Base-by-base conservation (phyloP, 192 early-diverging fungal genomes). In the Phycomyces nitens region DNA sequence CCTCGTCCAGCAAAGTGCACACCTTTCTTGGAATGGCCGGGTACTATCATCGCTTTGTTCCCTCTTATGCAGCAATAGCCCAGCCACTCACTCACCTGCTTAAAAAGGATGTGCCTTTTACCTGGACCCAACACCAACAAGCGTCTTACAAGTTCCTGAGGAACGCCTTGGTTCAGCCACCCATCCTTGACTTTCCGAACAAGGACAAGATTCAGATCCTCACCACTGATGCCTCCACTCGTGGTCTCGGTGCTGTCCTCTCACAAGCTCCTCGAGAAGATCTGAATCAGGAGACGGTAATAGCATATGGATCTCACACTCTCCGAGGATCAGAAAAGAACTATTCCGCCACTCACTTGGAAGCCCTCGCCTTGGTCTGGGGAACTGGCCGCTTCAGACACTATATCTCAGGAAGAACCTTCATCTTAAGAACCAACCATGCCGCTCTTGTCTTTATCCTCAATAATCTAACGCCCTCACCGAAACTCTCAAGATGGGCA, bases 31-130 rank as follows among this genome's bases (percentile, higher is more conserved):
- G 79, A 0, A 20, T 71, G 9, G 51, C 69, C 2, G 75, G 66
- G 14, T 78, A 66, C 53, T 79, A 82, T 56, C 66, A 64, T 14
- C 34, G 67, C 4, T 80, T 79, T 49, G 56, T 80, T 0, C 20
- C 49, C 1, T 53, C 69, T 16, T 83, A 65, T 34, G 64, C 76
- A 10, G 44, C 62, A 26, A 54, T 80, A 18, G 62, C 54, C 1
- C n/a, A 11, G 4, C 73, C 76, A 5, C 21, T 78, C 0, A 76
- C 66, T 0, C 9, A 29, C 0, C 59, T 81, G 0, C 21, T 73
- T 10, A 68, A 68, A 54, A 69, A 72, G 51, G 71, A 72, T 10
- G 15, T 43, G 5, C 29, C 53, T 38, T 77, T 74, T 43, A 20
- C 49, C 15, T 80, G 64, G 62, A 15, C 5, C 14, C 42, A n/a